phyloP scores from a whole-genome alignment of 2,329 filamentous ascomycete species.

The Teratosphaeria epicoccoides region DNA sequence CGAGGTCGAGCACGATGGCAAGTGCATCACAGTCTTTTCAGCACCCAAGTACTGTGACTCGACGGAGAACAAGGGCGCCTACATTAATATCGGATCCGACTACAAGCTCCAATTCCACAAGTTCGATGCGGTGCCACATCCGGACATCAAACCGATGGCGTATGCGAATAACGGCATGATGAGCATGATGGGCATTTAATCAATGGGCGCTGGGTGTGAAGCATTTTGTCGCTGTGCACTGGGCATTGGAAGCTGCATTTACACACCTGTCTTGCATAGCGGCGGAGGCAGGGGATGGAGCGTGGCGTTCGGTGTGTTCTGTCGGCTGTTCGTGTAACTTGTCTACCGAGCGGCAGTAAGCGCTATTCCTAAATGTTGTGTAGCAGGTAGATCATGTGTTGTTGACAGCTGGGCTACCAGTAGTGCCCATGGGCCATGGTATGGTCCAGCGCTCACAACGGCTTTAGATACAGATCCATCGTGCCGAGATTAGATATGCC shows the following conservation, averaged over 20 bases:
- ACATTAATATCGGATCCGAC: constrained; percentile 89
- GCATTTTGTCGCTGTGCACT: neutral
- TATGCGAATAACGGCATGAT: constrained; percentile 78
- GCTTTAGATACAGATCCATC: neutral
- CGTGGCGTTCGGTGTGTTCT: neutral
- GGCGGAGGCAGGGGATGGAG: neutral
- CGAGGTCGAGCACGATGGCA: constrained; percentile 90
- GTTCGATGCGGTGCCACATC: constrained; percentile 94
- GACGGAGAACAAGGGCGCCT: constrained; percentile 95
- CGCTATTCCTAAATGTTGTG: too few species aligned
- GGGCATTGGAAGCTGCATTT: neutral
- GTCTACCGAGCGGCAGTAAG: neutral
- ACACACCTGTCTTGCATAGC: neutral
- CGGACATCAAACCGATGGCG: constrained; percentile 86
- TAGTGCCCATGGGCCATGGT: neutral
- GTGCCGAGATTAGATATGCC: neutral
- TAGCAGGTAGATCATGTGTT: neutral
- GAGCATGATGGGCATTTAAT: constrained; percentile 48
- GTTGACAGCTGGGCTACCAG: neutral
- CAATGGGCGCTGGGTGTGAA: neutral
- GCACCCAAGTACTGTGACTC: constrained; percentile 96
- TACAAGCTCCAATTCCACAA: constrained; percentile 87
- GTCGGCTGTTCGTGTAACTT: too few species aligned
- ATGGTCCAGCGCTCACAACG: neutral
- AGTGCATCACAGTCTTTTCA: constrained; percentile 96